Percentiles rank a stretch among this genome's conserved stretches.
These are phyloP conservation scores for Jaenimonas drosophilae DNA, from an alignment of 208 protist species.

Conservation along the genomic window DNA sequence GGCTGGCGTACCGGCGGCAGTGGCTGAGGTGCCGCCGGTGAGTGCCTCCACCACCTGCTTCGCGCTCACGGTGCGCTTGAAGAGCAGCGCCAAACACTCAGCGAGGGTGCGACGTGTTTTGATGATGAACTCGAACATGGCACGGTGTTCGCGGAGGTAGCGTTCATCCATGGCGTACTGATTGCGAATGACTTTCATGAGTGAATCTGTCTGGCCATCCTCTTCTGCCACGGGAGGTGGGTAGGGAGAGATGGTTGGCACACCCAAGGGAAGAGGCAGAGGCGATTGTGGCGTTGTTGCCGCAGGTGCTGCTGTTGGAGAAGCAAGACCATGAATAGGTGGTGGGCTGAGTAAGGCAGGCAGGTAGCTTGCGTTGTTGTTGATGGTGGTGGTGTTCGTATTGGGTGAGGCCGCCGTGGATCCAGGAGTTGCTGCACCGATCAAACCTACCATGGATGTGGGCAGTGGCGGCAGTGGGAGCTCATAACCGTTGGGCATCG, in stretches of 20 bases:
- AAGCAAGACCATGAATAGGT: neutral
- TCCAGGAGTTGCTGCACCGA: too few relatives aligned
- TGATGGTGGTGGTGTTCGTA: too few relatives aligned
- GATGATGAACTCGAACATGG: slow-evolving; percentile 79
- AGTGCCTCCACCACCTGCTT: slow-evolving; percentile 61
- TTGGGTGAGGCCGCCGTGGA: too few relatives aligned
- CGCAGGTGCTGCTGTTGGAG: neutral
- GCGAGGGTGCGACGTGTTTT: slow-evolving; percentile 54
- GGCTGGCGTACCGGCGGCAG: neutral
- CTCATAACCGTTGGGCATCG: too few relatives aligned
- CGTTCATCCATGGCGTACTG: slow-evolving; percentile 26
- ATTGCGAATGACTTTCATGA: slow-evolving; percentile 19
- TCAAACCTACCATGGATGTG: too few relatives aligned
- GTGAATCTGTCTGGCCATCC: too few relatives aligned
- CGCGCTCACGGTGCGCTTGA: slow-evolving; percentile 39
- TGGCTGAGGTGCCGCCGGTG: neutral
- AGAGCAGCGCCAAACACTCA: slow-evolving; percentile 47
- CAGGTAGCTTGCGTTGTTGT: too few relatives aligned
- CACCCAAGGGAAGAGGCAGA: too few relatives aligned
- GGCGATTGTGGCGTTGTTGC: neutral
- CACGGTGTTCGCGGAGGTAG: slow-evolving; percentile 51
- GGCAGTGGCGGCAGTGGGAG: too few relatives aligned
- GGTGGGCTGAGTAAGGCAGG: neutral
- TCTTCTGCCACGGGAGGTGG: too few relatives aligned
- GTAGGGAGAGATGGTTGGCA: too few relatives aligned